Evolutionary conservation across 2,329 filamentous ascomycete species (phyloP).

Genomic region (Daldinia eschscholtzii): DNA sequence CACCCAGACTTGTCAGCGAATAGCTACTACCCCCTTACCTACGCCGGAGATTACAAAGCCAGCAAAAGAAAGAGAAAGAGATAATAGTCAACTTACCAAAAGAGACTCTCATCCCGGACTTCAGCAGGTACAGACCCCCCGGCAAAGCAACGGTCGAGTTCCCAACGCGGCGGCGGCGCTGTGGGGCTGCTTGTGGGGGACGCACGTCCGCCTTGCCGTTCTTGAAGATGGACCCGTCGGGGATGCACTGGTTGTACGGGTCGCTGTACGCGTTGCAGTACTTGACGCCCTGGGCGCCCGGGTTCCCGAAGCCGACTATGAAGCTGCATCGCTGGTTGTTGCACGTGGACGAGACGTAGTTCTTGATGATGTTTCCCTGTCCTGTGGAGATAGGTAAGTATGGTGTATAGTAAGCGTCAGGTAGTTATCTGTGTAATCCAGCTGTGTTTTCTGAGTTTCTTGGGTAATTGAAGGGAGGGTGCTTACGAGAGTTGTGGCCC

Average conservation of each 20-base stretch:
- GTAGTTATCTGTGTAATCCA: too few species aligned
- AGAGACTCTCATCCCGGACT: background rate
- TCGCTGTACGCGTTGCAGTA: background rate
- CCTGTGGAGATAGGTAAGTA: background rate
- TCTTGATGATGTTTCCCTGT: background rate
- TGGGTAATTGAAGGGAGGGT: background rate
- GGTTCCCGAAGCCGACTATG: background rate
- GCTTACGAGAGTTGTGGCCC: constrained; percentile 6
- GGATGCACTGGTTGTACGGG: background rate
- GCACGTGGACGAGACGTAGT: background rate
- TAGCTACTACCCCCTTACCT: background rate
- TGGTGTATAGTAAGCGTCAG: background rate
- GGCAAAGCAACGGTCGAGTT: background rate
- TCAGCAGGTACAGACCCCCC: background rate
- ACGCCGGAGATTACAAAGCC: too few species aligned
- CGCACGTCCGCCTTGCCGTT: constrained; percentile 9
- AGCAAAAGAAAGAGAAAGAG: too few species aligned
- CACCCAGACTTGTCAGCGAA: background rate
- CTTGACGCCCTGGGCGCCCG: background rate
- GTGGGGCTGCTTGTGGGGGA: background rate
- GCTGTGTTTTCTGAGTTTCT: background rate
- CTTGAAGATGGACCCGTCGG: constrained; percentile 7
- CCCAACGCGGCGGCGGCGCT: background rate
- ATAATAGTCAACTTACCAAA: background rate
- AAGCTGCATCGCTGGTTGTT: background rate